phyloP scores from a whole-genome alignment of 306 rosid genomes.

The Vigna mungo region DNA sequence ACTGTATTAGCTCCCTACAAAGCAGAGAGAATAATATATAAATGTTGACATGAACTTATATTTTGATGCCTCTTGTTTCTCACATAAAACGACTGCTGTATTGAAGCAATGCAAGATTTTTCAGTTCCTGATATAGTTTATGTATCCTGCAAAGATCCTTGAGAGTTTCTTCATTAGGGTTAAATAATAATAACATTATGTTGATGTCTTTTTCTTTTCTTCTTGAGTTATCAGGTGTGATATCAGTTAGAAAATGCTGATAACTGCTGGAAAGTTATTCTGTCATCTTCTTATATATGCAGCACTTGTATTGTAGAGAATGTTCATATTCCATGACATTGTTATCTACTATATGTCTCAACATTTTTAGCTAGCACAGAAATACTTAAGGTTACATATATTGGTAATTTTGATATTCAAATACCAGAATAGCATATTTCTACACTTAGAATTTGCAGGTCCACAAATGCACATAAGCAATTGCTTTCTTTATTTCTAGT shows the following conservation, averaged over 20 bases:
- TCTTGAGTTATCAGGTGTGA: neutral
- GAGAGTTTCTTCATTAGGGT: neutral
- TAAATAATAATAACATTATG: neutral
- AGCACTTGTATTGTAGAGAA: slow-evolving; percentile 1
- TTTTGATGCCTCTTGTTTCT: neutral
- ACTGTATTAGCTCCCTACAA: slow-evolving; percentile 3
- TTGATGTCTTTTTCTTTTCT: neutral
- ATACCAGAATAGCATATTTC: neutral
- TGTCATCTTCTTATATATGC: neutral
- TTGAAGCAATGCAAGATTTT: neutral
- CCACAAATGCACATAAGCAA: neutral
- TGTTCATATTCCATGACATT: slow-evolving; percentile 13
- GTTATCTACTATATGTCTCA: slow-evolving; percentile 13
- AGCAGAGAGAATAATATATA: slow-evolving; percentile 16
- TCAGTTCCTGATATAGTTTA: neutral
- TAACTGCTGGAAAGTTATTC: slow-evolving; percentile 10
- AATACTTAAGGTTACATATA: slow-evolving; percentile 6
- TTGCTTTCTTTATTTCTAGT: slow-evolving; percentile 5
- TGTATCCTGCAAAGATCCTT: neutral
- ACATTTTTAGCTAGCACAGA: slow-evolving; percentile 15
- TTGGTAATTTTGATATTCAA: slow-evolving; percentile 2
- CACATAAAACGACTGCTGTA: neutral
- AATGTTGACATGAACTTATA: slow-evolving; percentile 33
- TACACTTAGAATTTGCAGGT: neutral
- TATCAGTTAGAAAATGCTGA: slow-evolving; percentile 4